Base-by-base conservation (phyloP, 306 rosid species). In the Pueraria montana region DNA sequence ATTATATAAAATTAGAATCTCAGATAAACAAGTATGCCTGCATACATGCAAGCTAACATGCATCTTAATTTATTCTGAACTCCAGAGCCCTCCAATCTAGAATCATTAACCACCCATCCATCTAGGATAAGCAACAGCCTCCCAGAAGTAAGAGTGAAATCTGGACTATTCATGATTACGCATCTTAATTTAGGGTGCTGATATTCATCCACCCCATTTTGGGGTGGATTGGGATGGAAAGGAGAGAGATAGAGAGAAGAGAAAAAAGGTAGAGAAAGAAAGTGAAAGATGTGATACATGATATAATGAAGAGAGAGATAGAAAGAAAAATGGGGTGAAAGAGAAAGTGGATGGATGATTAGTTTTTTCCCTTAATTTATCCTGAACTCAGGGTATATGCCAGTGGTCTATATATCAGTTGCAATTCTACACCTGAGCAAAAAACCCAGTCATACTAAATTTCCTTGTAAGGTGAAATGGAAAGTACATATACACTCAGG, bases 31-130 rank as follows among this genome's bases (percentile, higher is more conserved):
- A 48, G 61, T 32, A 64, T 34, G 61, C 49, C 36, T 74, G 73
- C 30, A 81, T 32, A 34, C 55, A 21, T 48, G 56, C 67, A 48
- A 82, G 80, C 21, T 63, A 73, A 81, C 68, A 74, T 65, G 49
- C 76, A 38, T 38, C 43, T 6, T 38, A 38, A 38, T 38, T 38
- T 38, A 38, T 38, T 11, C 43, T 38, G 11, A 38, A 38, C 43
- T 38, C 43, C 43, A 38, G 10, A 38, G 43, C 43, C 43, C 43
- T 8, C 43, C 43, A 38, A 8, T 38, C 4, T 36, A 66, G 50
- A 66, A 66, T 68, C 16, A 20, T 67, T 20, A 40, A 27, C 40
- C 68, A 62, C 53, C 74, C n/a, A 1, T n/a, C n/a, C 50, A 38
- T 36, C 50, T 66, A 18, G 32, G 53, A 18, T 68, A 20, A 40